Evolutionary conservation across 208 protist genomes (phyloP).

Genomic region (Wallacemonas sp.): DNA sequence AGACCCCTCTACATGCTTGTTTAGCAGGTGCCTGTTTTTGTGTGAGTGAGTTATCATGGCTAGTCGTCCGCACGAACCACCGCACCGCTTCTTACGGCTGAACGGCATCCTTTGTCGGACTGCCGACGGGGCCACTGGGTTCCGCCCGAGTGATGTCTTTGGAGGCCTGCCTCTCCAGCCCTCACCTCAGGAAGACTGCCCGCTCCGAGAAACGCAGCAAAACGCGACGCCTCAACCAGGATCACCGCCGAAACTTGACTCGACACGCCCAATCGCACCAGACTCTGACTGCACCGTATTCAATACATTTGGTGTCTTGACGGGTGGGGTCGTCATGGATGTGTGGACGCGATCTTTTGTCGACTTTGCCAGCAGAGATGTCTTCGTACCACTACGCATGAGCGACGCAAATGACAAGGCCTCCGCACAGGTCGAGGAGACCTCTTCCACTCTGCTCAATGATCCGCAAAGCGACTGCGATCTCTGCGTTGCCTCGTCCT

Average conservation of each 20-base stretch:
- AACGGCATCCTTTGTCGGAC: conserved; percentile 76
- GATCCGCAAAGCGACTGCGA: too few species aligned
- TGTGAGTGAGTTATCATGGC: too few species aligned
- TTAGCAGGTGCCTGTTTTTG: too few species aligned
- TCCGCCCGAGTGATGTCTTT: conserved; percentile 76
- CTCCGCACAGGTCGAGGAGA: too few species aligned
- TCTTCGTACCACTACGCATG: too few species aligned
- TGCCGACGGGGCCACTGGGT: conserved; percentile 40
- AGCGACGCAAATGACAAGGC: too few species aligned
- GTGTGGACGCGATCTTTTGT: conserved; percentile 27
- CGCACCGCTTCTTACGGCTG: conserved; percentile 63
- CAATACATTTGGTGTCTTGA: conserved; percentile 63
- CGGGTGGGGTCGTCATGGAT: conserved; percentile 67
- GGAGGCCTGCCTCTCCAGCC: conserved; percentile 29
- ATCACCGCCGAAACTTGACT: too few species aligned
- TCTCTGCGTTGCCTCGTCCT: background rate
- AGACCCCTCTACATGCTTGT: too few species aligned
- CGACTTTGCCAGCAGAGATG: conserved; percentile 44
- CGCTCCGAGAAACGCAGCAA: background rate
- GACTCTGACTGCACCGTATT: conserved; percentile 58
- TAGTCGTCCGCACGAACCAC: too few species aligned
- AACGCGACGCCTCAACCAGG: background rate
- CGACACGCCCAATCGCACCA: too few species aligned
- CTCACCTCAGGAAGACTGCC: conserved; percentile 10
- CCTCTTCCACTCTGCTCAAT: too few species aligned